Base-by-base conservation (phyloP, 78 protist species). In the Dictyostelium intermedium region DNA sequence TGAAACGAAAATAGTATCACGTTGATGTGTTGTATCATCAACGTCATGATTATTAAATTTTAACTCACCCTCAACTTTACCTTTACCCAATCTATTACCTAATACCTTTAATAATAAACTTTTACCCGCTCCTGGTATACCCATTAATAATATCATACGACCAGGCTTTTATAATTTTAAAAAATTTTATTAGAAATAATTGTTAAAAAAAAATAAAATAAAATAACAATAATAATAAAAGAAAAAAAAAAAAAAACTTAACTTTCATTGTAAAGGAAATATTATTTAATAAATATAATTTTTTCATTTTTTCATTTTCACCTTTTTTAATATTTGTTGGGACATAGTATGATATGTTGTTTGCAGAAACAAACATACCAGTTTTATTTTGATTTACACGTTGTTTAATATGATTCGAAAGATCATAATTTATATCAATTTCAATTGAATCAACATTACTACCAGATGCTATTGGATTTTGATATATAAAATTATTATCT, bases 1-100 rank as follows among this genome's bases (percentile, higher is more conserved):
- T 74, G 78, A 56, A 18, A 89, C 94, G 56, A 80, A 89, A 50
- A 89, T 89, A 20, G 94, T 89, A 69, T 89, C 94, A 25, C 34
- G 50, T 27, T 89, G 94, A 80, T 89, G 94, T 7, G 94, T 89
- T 25, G 27, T 41, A 0, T 7, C 39, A 70, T 79, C 94, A 13
- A 50, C 72, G 34, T 6, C 23, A 50, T 80, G 94, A 39, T 43
- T 76, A 80, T 89, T 89, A 34, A 89, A 89, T 30, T 70, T 50
- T 14, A 89, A 35, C n/a, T 63, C 70, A 45, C 94, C 94, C 23
- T 89, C 94, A 2, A 77, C 2, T 20, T 11, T 3, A n/a, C 94
- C 94, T n/a, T 63, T 50, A n/a, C 87, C 80, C 35, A 89, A 50
- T 53, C 94, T 80, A 66, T 89, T 41, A 37, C 86, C 94, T 76